Evolutionary conservation across 352 stramenopile species (phyloP).

Genomic region (Pythium oligandrum): DNA sequence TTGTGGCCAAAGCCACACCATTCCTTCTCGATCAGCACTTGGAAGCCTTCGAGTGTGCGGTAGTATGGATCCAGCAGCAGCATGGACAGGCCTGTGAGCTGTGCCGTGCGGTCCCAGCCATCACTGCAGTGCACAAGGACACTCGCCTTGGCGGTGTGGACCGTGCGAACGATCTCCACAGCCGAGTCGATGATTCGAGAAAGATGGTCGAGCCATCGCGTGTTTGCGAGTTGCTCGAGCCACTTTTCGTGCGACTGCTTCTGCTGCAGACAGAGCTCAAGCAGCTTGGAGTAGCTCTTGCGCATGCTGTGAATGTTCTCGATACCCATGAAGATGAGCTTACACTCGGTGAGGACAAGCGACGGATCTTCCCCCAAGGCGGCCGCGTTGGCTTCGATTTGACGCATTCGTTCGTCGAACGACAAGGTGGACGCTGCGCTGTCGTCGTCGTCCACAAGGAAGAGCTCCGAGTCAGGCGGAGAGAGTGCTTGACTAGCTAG

Average conservation of each 20-base stretch:
- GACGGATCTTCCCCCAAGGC: constrained; percentile 18
- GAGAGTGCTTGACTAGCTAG: neutral
- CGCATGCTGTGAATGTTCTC: constrained; percentile 92
- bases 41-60: constrained; percentile 82
- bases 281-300: constrained; percentile 75
- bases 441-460: constrained; percentile 41
- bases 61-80: constrained; percentile 90
- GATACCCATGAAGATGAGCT: constrained; percentile 88
- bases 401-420: constrained; percentile 7
- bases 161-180: constrained; percentile 78
- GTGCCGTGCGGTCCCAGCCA: constrained; percentile 95
- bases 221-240: constrained; percentile 68
- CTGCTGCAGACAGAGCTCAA: constrained; percentile 59
- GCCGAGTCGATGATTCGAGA: constrained; percentile 76
- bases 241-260: constrained; percentile 73
- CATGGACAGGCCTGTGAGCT: constrained; percentile 78
- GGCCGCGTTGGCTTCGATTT: constrained; percentile 1
- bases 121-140: constrained; percentile 98
- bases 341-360: constrained; percentile 73
- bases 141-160: constrained; percentile 82
- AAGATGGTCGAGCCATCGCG: constrained; percentile 73
- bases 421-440: constrained; percentile 10
- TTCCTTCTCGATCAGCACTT: constrained; percentile 86
- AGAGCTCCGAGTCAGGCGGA: constrained; percentile 55
- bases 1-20: constrained; percentile 89